Conservation (phyloP, 2,329 filamentous ascomycete species). For the Huntiella savannae region DNA sequence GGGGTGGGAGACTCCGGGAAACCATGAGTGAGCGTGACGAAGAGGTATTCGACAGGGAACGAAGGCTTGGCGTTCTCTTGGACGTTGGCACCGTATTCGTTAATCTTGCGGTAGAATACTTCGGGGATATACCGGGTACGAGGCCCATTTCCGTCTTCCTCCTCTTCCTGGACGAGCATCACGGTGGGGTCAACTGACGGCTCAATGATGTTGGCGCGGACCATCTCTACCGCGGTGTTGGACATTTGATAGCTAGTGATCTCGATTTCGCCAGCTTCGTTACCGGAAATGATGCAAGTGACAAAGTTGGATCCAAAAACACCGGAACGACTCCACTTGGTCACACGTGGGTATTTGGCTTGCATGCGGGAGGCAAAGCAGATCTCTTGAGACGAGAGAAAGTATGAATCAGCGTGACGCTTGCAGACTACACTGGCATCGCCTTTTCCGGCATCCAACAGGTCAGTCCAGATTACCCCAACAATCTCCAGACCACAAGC, state of each 20-base stretch:
- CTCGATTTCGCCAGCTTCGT: conserved; percentile 70
- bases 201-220: conserved; percentile 82
- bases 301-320: conserved; percentile 92
- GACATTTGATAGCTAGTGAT: conserved; percentile 90
- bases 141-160: conserved; percentile 31
- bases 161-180: conserved; percentile 88
- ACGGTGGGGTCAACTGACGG: conserved; percentile 80
- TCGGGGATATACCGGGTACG: conserved; percentile 83
- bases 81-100: conserved; percentile 90
- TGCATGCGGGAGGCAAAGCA: conserved; percentile 77
- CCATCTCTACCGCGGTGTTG: conserved; percentile 93
- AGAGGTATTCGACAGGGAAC: conserved; percentile 90
- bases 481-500: conserved; percentile 75
- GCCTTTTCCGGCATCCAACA: conserved; percentile 60
- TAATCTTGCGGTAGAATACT: conserved; percentile 87
- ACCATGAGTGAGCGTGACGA: conserved; percentile 89
- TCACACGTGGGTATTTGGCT: conserved; percentile 69
- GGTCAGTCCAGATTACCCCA: conserved; percentile 86
- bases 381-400: conserved; percentile 79
- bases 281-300: conserved; percentile 86
- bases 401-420: conserved; percentile 88
- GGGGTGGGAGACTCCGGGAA: conserved; percentile 71
- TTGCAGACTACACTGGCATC: conserved; percentile 87
- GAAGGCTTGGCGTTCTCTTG: conserved; percentile 93
- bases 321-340: conserved; percentile 93